Base-by-base conservation (phyloP, 257 asterid species). In the Salvia rosmarinus region DNA sequence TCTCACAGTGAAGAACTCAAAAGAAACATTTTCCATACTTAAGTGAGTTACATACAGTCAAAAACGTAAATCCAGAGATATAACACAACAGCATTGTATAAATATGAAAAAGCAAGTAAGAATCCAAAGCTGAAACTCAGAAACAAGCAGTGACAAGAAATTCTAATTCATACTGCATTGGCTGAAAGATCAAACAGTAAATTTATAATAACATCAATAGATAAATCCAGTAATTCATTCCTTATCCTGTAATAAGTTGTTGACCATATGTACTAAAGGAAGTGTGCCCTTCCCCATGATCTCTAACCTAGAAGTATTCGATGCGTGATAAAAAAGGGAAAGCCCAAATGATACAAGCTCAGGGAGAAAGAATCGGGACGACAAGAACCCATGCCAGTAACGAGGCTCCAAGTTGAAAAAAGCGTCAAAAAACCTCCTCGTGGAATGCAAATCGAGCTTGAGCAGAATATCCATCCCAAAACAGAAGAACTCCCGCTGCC, bases 381-480 rank as follows among this genome's bases (percentile, higher is more conserved):
- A 94, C 81, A 94, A 83, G 82, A 94, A 94, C 4, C 99, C 97
- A 25, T 94, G 99, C 99, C 99, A 94, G 72, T 87, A 91, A 42
- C 93, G 90, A 34, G 99, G 97, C 71, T 94, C 96, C 66, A 94
- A 82, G 83, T 94, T 87, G 46, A 94, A 94, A 76, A 94, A 94
- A 0, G 99, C 96, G 59, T 85, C 85, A 21, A 94, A 94, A 71
- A 94, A 94, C 84, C 97, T 86, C 82, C 99, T 81, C 1, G 96
- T 88, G 70, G 92, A 95, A 14, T 71, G 71, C 32, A 94, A 84
- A 81, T 94, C 97, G 44, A 94, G 96, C 88, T 91, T 94, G 23
- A 94, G 91, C 75, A 94, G 81, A 61, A 91, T 66, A 79, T 91
- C 97, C 99, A 94, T 94, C 57, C 99, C 99, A 40, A 94, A 94